phyloP scores from a whole-genome alignment of 176 grass and related monocot species.

The Carex littledalei region DNA sequence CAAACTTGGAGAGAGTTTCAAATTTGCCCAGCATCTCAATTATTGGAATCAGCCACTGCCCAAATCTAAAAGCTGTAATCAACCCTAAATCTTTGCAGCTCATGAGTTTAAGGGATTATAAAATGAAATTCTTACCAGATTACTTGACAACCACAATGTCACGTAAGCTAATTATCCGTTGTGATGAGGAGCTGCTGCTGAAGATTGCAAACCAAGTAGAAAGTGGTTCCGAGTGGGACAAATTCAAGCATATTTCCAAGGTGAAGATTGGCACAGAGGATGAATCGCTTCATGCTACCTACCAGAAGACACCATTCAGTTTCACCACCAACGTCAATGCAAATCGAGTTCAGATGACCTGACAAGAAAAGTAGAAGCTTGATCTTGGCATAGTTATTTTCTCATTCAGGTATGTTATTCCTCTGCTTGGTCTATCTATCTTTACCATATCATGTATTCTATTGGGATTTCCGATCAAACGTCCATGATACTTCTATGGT shows the following conservation, averaged over 20 bases:
- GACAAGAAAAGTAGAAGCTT: no score
- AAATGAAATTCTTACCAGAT: not conserved
- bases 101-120: not conserved
- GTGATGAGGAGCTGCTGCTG: not conserved
- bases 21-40: not conserved
- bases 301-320: not conserved
- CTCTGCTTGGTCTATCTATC: no score
- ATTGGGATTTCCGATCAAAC: no score
- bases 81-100: not conserved
- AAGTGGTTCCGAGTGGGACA: conserved; percentile 26
- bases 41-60: not conserved
- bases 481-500: no score
- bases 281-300: not conserved
- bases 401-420: no score
- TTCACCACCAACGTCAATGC: not conserved
- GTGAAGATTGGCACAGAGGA: conserved; percentile 19
- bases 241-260: conserved; percentile 40
- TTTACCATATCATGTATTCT: no score
- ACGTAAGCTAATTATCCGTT: not conserved
- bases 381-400: no score
- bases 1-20: not conserved
- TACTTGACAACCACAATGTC: not conserved
- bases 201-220: not conserved
- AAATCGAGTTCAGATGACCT: not conserved
- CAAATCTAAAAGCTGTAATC: not conserved